Evolutionary conservation across 176 grass and related monocot genomes (phyloP), one percentile per base, ranked within the genome.

Genomic region (Pontederia crassipes): DNA sequence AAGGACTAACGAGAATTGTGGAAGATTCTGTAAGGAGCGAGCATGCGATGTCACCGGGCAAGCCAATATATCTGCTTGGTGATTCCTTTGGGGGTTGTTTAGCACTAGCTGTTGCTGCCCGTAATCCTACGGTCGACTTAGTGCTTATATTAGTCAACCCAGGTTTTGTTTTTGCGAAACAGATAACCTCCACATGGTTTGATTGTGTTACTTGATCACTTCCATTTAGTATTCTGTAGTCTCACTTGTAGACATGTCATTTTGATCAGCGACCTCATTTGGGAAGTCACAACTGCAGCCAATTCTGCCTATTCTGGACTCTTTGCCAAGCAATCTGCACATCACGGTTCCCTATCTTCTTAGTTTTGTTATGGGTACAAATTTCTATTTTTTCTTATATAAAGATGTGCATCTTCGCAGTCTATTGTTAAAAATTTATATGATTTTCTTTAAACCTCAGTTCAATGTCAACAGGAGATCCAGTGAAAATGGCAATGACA

Each of bases 401-500:
- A 8, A 6, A 9, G 18, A 29, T 16, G 20, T 2, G 16, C 14
- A 18, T 46, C 9, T 71, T 28, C 58, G 8, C 13, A 57, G 2
- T 14, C 15, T 57, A 24, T 28, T 57, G 17, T 57, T 10, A 8
- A n/a, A 16, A 46, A 71, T 15, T 11, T 57, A 16, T 20, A n/a
- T 16, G 35, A 49, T 49, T 15, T 51, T 57, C n/a, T 65, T 64
- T 73, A 40, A 40, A 40, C 32, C 1, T 7, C 32, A 40, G 46
- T 24, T 72, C 45, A 46, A 28, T 71, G 10, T 17, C 17, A 28
- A 64, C 71, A 91, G 92, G 84, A 61, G 81, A 91, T 59, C 92
- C 84, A 49, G 28, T 97, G 45, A 97, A 97, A 76, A 85, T 97
- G 92, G 92, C 92, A 60, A 78, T 90, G 64, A 78, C 75, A 63